These are phyloP conservation scores for Endogone sp. DNA, from an alignment of 192 early-diverging fungal species.

Conservation along the genomic window DNA sequence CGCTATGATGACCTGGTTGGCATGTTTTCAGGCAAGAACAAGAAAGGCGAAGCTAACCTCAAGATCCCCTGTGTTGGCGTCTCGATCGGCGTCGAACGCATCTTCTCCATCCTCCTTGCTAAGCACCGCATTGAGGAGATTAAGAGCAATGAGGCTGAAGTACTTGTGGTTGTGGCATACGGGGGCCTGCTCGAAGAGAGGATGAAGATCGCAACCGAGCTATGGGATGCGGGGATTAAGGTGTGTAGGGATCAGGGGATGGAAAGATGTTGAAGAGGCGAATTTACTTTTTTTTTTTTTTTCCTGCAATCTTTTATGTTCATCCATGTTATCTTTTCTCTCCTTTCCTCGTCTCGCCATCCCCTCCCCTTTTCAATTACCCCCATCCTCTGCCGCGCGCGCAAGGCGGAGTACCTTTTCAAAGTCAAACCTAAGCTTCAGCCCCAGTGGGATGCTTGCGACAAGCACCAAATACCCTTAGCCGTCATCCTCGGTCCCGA, in stretches of 20 bases:
- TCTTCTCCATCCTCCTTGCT: constrained; percentile 79
- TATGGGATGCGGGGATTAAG: constrained; percentile 91
- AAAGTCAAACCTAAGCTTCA: constrained; percentile 87
- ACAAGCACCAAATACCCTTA: constrained; percentile 84
- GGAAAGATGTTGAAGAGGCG: not conserved
- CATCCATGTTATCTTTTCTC: not conserved
- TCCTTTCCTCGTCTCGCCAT: not conserved
- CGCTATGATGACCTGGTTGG: constrained; percentile 98
- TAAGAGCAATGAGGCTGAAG: constrained; percentile 75
- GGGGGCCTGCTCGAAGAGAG: constrained; percentile 85
- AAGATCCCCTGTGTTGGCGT: constrained; percentile 95
- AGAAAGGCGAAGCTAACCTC: constrained; percentile 50
- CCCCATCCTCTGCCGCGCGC: too few relatives aligned
- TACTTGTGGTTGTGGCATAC: constrained; percentile 79
- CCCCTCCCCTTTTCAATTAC: too few relatives aligned
- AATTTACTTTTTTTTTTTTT: constrained; percentile 6
- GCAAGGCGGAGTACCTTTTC: constrained; percentile 79
- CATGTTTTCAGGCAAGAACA: constrained; percentile 78
- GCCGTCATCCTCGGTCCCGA: constrained; percentile 84
- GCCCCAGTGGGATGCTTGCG: constrained; percentile 75
- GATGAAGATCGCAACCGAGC: constrained; percentile 79
- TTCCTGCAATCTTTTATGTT: not conserved
- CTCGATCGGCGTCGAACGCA: constrained; percentile 93
- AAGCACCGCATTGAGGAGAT: constrained; percentile 57
- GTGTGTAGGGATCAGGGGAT: constrained; percentile 3